Evolutionary conservation across 257 asterid genomes (phyloP).

Genomic region (Lithospermum erythrorhizon): DNA sequence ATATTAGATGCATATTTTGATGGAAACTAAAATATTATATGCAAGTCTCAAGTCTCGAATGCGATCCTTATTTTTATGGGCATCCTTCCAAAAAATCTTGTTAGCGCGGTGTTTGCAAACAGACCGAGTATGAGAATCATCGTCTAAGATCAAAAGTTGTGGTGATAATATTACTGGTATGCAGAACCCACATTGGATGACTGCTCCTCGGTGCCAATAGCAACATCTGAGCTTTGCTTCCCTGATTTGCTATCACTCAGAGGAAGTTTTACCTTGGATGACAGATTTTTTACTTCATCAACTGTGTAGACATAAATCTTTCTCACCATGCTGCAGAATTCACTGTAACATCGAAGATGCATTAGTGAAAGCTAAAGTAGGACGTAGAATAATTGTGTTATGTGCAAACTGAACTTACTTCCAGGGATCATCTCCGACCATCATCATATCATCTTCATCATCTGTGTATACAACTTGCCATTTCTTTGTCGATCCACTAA

Average conservation of each 20-base stretch:
- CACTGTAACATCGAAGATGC: slow-evolving; percentile 28
- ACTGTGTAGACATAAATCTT: slow-evolving; percentile 49
- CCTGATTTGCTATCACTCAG: slow-evolving; percentile 1
- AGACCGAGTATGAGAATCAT: too few relatives aligned
- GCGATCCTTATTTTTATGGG: too few relatives aligned
- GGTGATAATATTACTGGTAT: not conserved
- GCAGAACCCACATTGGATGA: slow-evolving; percentile 3
- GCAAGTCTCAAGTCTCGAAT: too few relatives aligned
- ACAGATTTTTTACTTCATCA: slow-evolving; percentile 36
- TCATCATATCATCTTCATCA: slow-evolving; percentile 74
- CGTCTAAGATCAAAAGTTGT: too few relatives aligned
- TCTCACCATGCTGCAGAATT: slow-evolving; percentile 69
- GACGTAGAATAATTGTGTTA: not conserved
- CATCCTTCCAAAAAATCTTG: too few relatives aligned
- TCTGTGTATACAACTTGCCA: slow-evolving; percentile 88
- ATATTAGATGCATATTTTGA: too few relatives aligned
- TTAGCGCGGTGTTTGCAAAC: too few relatives aligned
- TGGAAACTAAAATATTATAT: too few relatives aligned
- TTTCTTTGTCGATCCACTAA: slow-evolving; percentile 44
- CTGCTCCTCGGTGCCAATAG: slow-evolving; percentile 12
- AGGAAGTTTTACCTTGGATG: slow-evolving; percentile 10
- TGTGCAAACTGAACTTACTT: slow-evolving; percentile 38
- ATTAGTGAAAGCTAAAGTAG: not conserved
- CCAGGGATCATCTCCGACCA: slow-evolving; percentile 94
- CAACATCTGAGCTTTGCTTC: slow-evolving; percentile 3